Percentiles rank a stretch among this genome's conserved stretches.
Conservation (phyloP, 306 rosid species). For the Gillenia trifoliata region DNA sequence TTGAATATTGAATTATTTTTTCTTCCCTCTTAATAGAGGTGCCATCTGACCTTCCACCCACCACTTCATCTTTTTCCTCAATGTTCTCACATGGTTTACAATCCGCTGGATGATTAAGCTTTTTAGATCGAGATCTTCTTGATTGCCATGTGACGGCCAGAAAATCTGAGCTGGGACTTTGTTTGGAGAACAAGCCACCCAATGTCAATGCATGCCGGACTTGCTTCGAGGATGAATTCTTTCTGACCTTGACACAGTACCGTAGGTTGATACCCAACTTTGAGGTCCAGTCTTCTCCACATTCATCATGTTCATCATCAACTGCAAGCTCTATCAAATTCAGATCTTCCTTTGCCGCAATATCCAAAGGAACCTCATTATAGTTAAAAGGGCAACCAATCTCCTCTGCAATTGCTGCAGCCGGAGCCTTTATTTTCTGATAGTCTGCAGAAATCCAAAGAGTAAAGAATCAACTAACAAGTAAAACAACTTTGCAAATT, state of each 20-base stretch:
- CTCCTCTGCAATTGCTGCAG: slow-evolving; percentile 80
- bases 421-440: slow-evolving; percentile 88
- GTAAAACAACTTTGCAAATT: slow-evolving; percentile 1
- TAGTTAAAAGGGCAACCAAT: slow-evolving; percentile 60
- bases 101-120: slow-evolving; percentile 28
- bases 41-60: slow-evolving; percentile 24
- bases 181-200: slow-evolving; percentile 54
- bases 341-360: slow-evolving; percentile 73
- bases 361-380: slow-evolving; percentile 65
- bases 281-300: slow-evolving; percentile 91
- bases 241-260: slow-evolving; percentile 67
- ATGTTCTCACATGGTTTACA: slow-evolving; percentile 31
- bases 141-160: slow-evolving; percentile 59
- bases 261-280: slow-evolving; percentile 75
- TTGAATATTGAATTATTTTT: slow-evolving; percentile 70
- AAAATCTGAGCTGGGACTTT: slow-evolving; percentile 30
- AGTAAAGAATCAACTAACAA: slow-evolving; percentile 2
- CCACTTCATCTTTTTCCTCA: slow-evolving; percentile 43
- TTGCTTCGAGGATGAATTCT: slow-evolving; percentile 59
- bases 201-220: slow-evolving; percentile 57
- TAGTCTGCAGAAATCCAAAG: slow-evolving; percentile 57
- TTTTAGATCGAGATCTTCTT: slow-evolving; percentile 71
- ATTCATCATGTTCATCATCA: slow-evolving; percentile 56
- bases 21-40: slow-evolving; percentile 26
- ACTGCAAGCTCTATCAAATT: slow-evolving; percentile 82